A percentile compares a stretch with the other conserved stretches of the same genome.
phyloP scores from a whole-genome alignment of 495 filamentous ascomycete species.

The Penicillium paxilli region DNA sequence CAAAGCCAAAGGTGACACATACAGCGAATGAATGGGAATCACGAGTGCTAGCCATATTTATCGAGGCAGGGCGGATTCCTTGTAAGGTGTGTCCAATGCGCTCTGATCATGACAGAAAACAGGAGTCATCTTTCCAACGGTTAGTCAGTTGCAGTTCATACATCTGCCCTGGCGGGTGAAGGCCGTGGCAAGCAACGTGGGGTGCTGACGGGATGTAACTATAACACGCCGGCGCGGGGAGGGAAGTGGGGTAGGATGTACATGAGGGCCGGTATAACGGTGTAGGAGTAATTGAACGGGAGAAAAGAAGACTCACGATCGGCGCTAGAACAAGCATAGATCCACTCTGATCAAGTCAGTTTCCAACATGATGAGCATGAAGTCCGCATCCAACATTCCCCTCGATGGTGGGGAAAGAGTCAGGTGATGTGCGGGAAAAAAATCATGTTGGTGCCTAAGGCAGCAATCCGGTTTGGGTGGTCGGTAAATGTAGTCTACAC shows the following conservation, averaged over 20 bases:
- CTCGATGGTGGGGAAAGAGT: conserved; percentile 36
- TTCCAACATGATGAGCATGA: conserved; percentile 24
- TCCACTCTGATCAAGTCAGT: conserved; percentile 19
- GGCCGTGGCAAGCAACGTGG: background rate
- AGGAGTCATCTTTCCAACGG: conserved; percentile 36
- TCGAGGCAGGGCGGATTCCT: conserved; percentile 24
- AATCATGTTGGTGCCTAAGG: conserved; percentile 25
- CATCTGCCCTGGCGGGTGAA: conserved; percentile 1
- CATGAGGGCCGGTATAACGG: background rate
- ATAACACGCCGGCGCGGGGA: conserved; percentile 2
- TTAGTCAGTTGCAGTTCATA: conserved; percentile 20
- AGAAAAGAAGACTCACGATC: conserved; percentile 38
- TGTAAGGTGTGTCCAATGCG: conserved; percentile 30
- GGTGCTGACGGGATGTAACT: conserved; percentile 2
- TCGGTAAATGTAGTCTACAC: too few species aligned
- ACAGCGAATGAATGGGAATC: conserved; percentile 52
- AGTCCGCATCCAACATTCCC: conserved; percentile 21
- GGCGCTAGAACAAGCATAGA: conserved; percentile 32
- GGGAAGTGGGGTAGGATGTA: background rate
- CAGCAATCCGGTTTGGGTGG: conserved; percentile 4
- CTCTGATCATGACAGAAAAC: conserved; percentile 36
- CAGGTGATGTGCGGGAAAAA: conserved; percentile 35
- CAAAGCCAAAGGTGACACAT: conserved; percentile 30
- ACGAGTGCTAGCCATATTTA: conserved; percentile 48
- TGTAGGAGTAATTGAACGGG: background rate